Evolutionary conservation across 805 yeast species (phyloP).

Genomic region (Metschnikowia picachoensis): DNA sequence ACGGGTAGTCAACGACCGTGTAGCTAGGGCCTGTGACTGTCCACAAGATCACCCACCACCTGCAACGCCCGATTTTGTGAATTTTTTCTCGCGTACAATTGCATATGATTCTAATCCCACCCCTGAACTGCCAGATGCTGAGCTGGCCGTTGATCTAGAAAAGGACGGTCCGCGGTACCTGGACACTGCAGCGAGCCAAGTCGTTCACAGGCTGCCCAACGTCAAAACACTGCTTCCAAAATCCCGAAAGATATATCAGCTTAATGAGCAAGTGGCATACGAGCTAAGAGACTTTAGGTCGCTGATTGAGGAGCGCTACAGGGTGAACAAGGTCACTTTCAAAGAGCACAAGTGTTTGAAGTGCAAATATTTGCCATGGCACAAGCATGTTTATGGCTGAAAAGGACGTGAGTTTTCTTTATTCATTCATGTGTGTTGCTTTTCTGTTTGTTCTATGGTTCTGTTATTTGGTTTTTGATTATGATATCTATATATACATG

Average conservation of each 20-base stretch:
- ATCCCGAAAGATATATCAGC: conserved; percentile 9
- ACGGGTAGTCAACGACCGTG: conserved; percentile 2
- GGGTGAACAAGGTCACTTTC: conserved; percentile 11
- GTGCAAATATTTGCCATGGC: conserved; percentile 17
- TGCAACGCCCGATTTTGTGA: conserved; percentile 14
- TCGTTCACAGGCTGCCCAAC: conserved; percentile 6
- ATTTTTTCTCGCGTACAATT: conserved; percentile 6
- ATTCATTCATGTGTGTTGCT: not conserved
- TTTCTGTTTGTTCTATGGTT: not conserved
- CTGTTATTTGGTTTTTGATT: not conserved
- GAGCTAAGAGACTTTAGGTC: conserved; percentile 13
- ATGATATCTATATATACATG: conserved; percentile 6
- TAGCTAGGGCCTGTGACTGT: conserved; percentile 5
- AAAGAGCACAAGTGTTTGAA: conserved; percentile 11
- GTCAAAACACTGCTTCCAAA: conserved; percentile 5
- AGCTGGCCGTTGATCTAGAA: not conserved
- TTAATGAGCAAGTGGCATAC: conserved; percentile 15
- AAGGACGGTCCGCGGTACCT: not conserved
- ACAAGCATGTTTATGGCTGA: conserved; percentile 9
- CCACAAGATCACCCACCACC: conserved; percentile 7
- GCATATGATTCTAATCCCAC: not conserved
- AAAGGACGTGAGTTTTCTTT: not conserved
- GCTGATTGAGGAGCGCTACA: conserved; percentile 10
- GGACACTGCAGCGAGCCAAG: not conserved
- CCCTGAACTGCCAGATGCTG: conserved; percentile 1